phyloP scores from a whole-genome alignment of 2,329 filamentous ascomycete genomes.

The Dendrostoma leiphaemia region DNA sequence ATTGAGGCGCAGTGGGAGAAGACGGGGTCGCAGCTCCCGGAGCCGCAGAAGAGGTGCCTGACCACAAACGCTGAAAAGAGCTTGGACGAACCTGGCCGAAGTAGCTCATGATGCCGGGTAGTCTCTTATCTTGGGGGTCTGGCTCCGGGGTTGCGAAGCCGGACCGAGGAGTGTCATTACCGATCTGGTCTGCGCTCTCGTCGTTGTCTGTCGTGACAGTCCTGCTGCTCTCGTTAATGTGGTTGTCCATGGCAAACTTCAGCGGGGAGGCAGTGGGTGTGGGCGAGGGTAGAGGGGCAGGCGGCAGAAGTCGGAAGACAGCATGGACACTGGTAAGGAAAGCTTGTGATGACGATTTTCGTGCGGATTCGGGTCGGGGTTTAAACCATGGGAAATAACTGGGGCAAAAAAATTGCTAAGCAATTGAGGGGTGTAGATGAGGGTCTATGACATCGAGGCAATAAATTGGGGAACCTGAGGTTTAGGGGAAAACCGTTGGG shows the following conservation, averaged over 20 bases:
- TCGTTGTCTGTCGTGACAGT: constrained; percentile 58
- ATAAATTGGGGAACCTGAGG: constrained; percentile 17
- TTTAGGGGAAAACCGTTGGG: constrained; percentile 10
- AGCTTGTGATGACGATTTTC: constrained; percentile 21
- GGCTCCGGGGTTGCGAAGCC: constrained; percentile 91
- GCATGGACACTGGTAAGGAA: constrained; percentile 16
- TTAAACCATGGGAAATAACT: constrained; percentile 17
- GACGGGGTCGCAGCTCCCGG: constrained; percentile 37
- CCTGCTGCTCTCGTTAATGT: constrained; percentile 54
- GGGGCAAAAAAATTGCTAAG: constrained; percentile 19
- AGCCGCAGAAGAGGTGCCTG: constrained; percentile 36
- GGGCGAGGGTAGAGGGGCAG: constrained; percentile 16
- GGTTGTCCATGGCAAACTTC: constrained; percentile 31
- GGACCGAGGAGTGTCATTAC: constrained; percentile 83
- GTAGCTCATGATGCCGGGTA: constrained; percentile 95
- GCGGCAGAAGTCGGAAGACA: constrained; percentile 21
- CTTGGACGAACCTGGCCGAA: constrained; percentile 98
- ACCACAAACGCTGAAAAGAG: constrained; percentile 57
- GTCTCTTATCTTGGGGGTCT: constrained; percentile 89
- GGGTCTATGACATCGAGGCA: constrained; percentile 13
- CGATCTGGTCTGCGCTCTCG: constrained; percentile 72
- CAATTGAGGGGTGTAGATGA: constrained; percentile 12
- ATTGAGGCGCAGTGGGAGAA: constrained; percentile 23
- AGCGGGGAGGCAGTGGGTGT: constrained; percentile 14
- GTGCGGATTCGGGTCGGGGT: constrained; percentile 18